Evolutionary conservation across 192 early-diverging fungal species (phyloP).

Genomic region (Pilobolus umbonatus): DNA sequence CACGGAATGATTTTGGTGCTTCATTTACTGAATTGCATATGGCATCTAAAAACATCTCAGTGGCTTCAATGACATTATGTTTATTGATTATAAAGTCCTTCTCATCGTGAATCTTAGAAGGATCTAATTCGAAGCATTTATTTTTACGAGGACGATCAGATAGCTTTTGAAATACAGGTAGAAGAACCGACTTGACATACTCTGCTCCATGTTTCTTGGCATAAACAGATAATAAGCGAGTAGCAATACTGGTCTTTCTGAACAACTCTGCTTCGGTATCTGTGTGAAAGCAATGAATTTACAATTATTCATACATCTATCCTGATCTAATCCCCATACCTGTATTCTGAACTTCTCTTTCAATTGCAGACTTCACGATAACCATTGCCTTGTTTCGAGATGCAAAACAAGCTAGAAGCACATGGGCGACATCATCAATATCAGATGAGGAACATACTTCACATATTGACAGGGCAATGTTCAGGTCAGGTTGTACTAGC

Average conservation of each 20-base stretch:
- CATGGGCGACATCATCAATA: slow-evolving; percentile 66
- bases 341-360: slow-evolving; percentile 67
- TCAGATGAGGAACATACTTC: slow-evolving; percentile 72
- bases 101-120: slow-evolving; percentile 56
- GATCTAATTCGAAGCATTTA: slow-evolving; percentile 78
- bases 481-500: slow-evolving; percentile 54
- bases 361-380: slow-evolving; percentile 62
- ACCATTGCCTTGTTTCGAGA: slow-evolving; percentile 48
- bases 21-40: slow-evolving; percentile 54
- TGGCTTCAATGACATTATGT: slow-evolving; percentile 58
- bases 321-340: slow-evolving; percentile 30
- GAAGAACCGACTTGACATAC: slow-evolving; percentile 58
- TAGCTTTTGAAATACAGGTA: slow-evolving; percentile 58
- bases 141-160: slow-evolving; percentile 45
- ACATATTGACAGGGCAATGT: slow-evolving; percentile 63
- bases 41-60: slow-evolving; percentile 61
- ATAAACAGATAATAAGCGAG: slow-evolving; percentile 64
- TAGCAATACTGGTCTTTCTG: slow-evolving; percentile 75
- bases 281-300: neutral
- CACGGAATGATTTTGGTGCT: slow-evolving; percentile 56
- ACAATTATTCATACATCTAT: neutral
- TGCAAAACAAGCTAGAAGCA: slow-evolving; percentile 69
- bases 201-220: slow-evolving; percentile 59
- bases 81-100: slow-evolving; percentile 57
- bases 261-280: slow-evolving; percentile 62